Evolutionary conservation across 495 filamentous ascomycete genomes (phyloP).

Genomic region (Trichoderma reesei): DNA sequence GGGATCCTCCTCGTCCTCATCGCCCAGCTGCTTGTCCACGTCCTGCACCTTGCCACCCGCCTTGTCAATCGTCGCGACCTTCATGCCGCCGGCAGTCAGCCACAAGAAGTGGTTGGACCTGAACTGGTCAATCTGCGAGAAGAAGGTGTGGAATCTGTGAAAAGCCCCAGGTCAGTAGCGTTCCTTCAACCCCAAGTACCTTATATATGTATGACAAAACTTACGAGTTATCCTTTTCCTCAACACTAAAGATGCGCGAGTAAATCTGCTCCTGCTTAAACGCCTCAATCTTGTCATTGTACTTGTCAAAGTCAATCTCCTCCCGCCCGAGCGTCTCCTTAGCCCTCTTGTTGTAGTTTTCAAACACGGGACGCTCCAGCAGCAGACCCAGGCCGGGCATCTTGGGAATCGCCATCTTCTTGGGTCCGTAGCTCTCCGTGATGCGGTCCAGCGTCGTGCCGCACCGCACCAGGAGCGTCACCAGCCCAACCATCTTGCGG

Average conservation of each 20-base stretch:
- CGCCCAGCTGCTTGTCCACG: constrained; percentile 21
- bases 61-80: constrained; percentile 36
- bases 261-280: constrained; percentile 97
- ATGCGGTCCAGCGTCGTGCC: constrained; percentile 61
- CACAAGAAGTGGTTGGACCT: constrained; percentile 64
- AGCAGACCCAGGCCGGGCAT: constrained; percentile 81
- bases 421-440: constrained; percentile 52
- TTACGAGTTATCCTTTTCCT: constrained; percentile 68
- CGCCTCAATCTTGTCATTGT: constrained; percentile 63
- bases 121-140: constrained; percentile 76
- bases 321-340: constrained; percentile 44
- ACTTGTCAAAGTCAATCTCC: constrained; percentile 66
- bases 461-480: constrained; percentile 68
- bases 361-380: constrained; percentile 84
- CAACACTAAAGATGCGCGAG: constrained; percentile 76
- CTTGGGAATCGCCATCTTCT: constrained; percentile 80
- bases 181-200: no score
- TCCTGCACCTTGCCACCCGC: constrained; percentile 17
- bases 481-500: constrained; percentile 96
- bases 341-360: constrained; percentile 63
- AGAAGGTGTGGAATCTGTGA: constrained; percentile 65
- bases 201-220: no score
- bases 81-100: constrained; percentile 55
- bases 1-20: constrained; percentile 22
- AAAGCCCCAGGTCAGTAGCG: no score